Base-by-base conservation (phyloP, 1,284 basidiomycete genomes). In the Tilletia horrida region DNA sequence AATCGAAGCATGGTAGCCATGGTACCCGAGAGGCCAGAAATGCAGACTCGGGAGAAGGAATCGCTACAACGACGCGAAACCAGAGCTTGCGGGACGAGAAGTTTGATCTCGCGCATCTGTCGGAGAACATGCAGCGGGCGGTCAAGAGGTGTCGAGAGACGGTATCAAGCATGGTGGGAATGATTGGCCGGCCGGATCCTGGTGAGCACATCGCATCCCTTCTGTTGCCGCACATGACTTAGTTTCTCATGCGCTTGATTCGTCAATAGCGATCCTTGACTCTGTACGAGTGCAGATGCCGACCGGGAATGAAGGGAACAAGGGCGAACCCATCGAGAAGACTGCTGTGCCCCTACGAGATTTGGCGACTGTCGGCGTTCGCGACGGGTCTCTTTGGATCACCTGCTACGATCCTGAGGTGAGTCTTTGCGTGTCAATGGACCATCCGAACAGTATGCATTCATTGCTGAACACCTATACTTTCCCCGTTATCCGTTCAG, bases 331-430 rank as follows among this genome's bases (percentile, higher is more conserved):
- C 18, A 59, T 59, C 23, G 64, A 31, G 42, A 65, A 45, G 64
- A 27, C 43, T 2, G 11, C 29, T 35, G 16, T 59, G 50, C 73
- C 76, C 0, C 67, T 81, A 9, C 71, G 73, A 9, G 77, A 81
- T 40, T 73, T 75, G 27, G 80, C 80, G 1, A 81, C 76, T 9
- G 78, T 81, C 14, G 79, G 80, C 18, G 76, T 77, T 1, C 67
- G 77, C 3, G 78, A 81, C 31, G 73, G 71, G 16, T 70, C 73
- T 0, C 71, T 81, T 16, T 65, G 80, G 18, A 69, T 81, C 23
- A 80, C 76, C 2, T 76, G 73, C 45, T 81, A 73, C 52, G 80
- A 81, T 23, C 62, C 71, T 1, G 72, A 72, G 11, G 72, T 76
- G 65, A 52, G 73, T 71, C 8, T 21, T 13, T 11, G n/a, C 47